Conservation (phyloP, 257 asterid genomes). For the Primulina tabacum region DNA sequence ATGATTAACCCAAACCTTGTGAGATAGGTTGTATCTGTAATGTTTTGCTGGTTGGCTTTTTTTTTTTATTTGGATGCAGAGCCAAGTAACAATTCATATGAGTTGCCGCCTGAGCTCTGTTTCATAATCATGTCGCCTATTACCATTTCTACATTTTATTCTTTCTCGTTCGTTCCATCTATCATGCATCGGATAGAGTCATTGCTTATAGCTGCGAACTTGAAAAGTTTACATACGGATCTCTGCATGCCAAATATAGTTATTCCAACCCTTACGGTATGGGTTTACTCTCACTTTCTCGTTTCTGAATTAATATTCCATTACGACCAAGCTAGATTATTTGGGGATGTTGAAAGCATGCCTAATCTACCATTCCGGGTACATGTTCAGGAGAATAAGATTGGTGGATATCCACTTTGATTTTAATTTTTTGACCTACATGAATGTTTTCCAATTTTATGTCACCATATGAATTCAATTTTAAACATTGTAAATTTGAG, state of each 20-base stretch:
- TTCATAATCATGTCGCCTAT: slow-evolving; percentile 61
- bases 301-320: neutral
- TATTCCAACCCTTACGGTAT: slow-evolving; percentile 55
- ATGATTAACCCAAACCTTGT: neutral
- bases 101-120: slow-evolving; percentile 86
- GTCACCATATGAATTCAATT: too few relatives aligned
- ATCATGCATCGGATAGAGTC: slow-evolving; percentile 83
- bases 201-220: slow-evolving; percentile 57
- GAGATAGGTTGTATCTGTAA: slow-evolving; percentile 2
- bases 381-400: too few relatives aligned
- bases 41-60: slow-evolving; percentile 8
- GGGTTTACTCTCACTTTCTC: slow-evolving; percentile 5
- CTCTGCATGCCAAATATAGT: slow-evolving; percentile 41
- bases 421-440: too few relatives aligned
- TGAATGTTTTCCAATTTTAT: too few relatives aligned
- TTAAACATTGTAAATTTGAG: too few relatives aligned
- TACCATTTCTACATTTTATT: slow-evolving; percentile 45
- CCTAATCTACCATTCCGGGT: too few relatives aligned
- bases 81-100: slow-evolving; percentile 38
- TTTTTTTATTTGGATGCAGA: slow-evolving; percentile 36
- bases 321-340: too few relatives aligned
- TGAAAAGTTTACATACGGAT: slow-evolving; percentile 47
- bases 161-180: slow-evolving; percentile 67
- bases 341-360: too few relatives aligned
- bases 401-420: too few relatives aligned